These are phyloP conservation scores for Betula pendula DNA, from an alignment of 306 rosid species.

Conservation along the genomic window DNA sequence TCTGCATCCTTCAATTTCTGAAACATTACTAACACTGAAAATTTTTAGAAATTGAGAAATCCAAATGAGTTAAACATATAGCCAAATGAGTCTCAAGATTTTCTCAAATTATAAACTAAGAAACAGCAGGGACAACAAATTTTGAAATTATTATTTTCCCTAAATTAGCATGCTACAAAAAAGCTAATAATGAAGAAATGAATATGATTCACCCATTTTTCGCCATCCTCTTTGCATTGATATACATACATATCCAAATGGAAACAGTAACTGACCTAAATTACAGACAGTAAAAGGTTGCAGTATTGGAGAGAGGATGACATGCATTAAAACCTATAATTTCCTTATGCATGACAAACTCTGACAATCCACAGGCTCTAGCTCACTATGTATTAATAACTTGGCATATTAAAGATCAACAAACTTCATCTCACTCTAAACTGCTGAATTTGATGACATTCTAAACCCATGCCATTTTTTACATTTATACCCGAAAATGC, in stretches of 20 bases:
- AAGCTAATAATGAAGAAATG: not conserved
- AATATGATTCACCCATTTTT: not conserved
- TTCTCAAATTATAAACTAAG: not conserved
- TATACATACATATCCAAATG: not conserved
- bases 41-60: slow-evolving; percentile 19
- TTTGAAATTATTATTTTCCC: not conserved
- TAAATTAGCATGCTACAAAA: not conserved
- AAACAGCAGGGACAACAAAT: not conserved
- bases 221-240: not conserved
- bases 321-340: not conserved
- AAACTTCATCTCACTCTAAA: too few species aligned
- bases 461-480: too few species aligned
- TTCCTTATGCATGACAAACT: not conserved
- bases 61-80: not conserved
- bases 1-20: slow-evolving; percentile 83
- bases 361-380: not conserved
- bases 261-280: not conserved
- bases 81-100: not conserved
- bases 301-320: not conserved
- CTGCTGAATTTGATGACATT: too few species aligned
- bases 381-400: not conserved
- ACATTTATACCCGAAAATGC: too few species aligned
- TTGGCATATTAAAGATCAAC: not conserved
- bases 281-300: not conserved
- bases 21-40: slow-evolving; percentile 24